Evolutionary conservation across 495 filamentous ascomycete genomes (phyloP).

Genomic region (Daldinia vernicosa): DNA sequence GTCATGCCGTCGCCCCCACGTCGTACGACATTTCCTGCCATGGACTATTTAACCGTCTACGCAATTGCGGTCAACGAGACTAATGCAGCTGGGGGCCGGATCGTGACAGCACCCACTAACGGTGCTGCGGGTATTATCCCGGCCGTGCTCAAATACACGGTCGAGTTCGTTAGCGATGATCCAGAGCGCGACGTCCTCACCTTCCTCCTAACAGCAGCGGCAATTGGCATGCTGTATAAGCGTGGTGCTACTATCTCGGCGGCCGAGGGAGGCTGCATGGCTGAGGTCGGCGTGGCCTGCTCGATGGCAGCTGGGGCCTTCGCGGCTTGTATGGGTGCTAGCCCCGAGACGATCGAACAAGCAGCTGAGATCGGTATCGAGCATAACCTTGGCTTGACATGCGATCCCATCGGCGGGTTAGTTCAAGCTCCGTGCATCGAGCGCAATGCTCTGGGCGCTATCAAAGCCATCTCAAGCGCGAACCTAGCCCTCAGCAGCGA

Average conservation of each 20-base stretch:
- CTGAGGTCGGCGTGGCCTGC: constrained; percentile 53
- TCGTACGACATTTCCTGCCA: constrained; percentile 49
- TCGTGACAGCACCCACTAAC: constrained; percentile 52
- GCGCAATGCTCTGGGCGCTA: constrained; percentile 48
- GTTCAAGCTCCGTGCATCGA: constrained; percentile 51
- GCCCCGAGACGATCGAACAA: constrained; percentile 49
- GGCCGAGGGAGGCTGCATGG: constrained; percentile 51
- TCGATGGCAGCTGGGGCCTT: constrained; percentile 51
- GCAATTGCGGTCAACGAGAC: constrained; percentile 52
- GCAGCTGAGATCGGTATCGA: constrained; percentile 52
- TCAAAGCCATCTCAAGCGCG: constrained; percentile 51
- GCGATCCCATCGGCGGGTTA: constrained; percentile 49
- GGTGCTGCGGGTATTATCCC: constrained; percentile 51
- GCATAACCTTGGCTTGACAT: constrained; percentile 49
- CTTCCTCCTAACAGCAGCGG: constrained; percentile 48
- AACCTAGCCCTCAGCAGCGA: constrained; percentile 49
- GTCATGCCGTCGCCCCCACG: constrained; percentile 45
- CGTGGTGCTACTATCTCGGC: constrained; percentile 50
- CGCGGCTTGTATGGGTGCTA: constrained; percentile 50
- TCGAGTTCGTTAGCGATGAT: constrained; percentile 51
- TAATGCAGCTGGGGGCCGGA: constrained; percentile 49
- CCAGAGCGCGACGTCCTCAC: constrained; percentile 48
- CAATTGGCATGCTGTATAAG: constrained; percentile 52
- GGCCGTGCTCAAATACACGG: constrained; percentile 47
- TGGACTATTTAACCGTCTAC: constrained; percentile 50